Evolutionary conservation across 345 rosid genomes (phyloP).

Genomic region (Mercurialis annua): DNA sequence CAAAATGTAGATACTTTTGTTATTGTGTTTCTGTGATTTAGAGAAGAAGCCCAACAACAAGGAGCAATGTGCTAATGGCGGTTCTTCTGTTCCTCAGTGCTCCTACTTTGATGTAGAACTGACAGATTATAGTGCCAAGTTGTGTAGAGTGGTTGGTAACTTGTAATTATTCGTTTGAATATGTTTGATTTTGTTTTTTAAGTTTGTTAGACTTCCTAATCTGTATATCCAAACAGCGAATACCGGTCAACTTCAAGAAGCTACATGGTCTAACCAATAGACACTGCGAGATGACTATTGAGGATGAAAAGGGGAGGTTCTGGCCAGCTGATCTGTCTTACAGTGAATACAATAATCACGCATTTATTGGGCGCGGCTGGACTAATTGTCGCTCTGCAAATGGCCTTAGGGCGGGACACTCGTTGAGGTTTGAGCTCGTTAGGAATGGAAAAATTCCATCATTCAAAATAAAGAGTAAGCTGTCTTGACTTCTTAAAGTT

Average conservation of each 20-base stretch:
- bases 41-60: conserved; percentile 1
- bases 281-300: conserved; percentile 5
- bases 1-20: background rate
- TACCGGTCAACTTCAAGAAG: conserved; percentile 6
- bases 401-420: no score
- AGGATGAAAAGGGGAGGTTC: conserved; percentile 8
- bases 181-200: no score
- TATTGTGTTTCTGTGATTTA: conserved; percentile 8
- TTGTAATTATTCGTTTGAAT: background rate
- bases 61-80: background rate
- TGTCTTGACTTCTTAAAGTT: no score
- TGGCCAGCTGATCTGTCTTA: conserved; percentile 8
- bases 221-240: conserved; percentile 7
- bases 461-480: no score
- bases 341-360: no score
- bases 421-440: no score
- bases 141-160: conserved; percentile 6
- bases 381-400: background rate
- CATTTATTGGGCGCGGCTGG: conserved; percentile 12
- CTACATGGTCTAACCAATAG: background rate
- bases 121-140: background rate
- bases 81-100: background rate
- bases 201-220: background rate
- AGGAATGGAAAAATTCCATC: no score
- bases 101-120: conserved; percentile 7